Conservation (phyloP, 129 eudicot genomes). For the Smallanthus sonchifolius region DNA sequence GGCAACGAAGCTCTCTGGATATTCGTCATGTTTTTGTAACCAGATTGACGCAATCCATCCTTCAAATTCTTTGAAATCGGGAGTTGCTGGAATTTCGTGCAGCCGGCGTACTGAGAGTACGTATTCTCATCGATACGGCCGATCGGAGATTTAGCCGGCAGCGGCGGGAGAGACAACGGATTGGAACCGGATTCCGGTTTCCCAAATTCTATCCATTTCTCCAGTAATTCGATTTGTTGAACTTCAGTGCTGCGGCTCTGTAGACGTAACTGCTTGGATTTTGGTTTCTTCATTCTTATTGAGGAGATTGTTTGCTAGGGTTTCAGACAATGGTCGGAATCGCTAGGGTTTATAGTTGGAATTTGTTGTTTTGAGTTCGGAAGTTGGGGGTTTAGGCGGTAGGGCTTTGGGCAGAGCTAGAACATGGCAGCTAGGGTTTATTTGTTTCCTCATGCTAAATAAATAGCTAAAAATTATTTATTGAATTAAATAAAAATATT, state of each 20-base stretch:
- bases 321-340: slow-evolving; percentile 5
- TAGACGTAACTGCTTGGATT: slow-evolving; percentile 41
- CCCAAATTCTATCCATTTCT: slow-evolving; percentile 66
- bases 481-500: too few species aligned
- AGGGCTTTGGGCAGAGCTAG: slow-evolving; percentile 6
- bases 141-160: slow-evolving; percentile 47
- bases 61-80: slow-evolving; percentile 79
- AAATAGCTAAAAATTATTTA: not conserved
- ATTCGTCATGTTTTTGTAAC: slow-evolving; percentile 59
- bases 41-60: slow-evolving; percentile 53
- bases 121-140: slow-evolving; percentile 60
- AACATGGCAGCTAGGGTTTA: slow-evolving; percentile 10
- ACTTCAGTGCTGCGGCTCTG: slow-evolving; percentile 51
- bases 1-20: slow-evolving; percentile 94
- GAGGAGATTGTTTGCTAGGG: not conserved
- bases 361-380: not conserved
- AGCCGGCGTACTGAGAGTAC: slow-evolving; percentile 64
- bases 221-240: slow-evolving; percentile 57
- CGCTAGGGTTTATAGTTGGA: not conserved
- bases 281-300: slow-evolving; percentile 48
- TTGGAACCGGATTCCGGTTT: slow-evolving; percentile 78
- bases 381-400: slow-evolving; percentile 13
- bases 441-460: not conserved
- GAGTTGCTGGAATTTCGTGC: slow-evolving; percentile 55
- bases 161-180: slow-evolving; percentile 69